Evolutionary conservation across 2,329 filamentous ascomycete species (phyloP).

Genomic region (Phialophora macrospora): DNA sequence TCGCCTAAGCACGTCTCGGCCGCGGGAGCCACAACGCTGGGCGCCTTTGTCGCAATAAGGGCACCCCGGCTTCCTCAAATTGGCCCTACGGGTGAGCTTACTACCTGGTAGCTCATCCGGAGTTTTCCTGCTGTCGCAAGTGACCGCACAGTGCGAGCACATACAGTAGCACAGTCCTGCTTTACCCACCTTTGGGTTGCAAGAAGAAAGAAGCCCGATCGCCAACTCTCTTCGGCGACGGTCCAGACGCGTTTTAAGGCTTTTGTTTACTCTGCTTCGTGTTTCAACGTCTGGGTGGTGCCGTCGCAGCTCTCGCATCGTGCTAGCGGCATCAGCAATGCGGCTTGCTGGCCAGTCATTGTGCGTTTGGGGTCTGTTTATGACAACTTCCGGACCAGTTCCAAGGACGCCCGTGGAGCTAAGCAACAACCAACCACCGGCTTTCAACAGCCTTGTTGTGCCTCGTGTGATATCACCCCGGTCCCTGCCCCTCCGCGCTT

Average conservation of each 20-base stretch:
- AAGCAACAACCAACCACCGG: conserved; percentile 20
- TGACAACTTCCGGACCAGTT: conserved; percentile 18
- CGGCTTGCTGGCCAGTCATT: conserved; percentile 9
- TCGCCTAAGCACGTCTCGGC: conserved; percentile 15
- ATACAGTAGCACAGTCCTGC: neutral
- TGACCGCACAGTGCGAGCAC: neutral
- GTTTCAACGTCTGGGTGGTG: conserved; percentile 10
- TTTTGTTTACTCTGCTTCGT: conserved; percentile 15
- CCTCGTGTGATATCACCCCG: conserved; percentile 24
- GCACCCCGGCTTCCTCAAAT: neutral
- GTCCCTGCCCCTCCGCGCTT: conserved; percentile 15
- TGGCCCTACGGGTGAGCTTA: neutral
- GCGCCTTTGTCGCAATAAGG: neutral
- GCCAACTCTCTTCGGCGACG: neutral
- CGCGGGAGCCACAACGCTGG: conserved; percentile 7
- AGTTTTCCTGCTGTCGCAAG: neutral
- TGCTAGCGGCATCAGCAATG: conserved; percentile 17
- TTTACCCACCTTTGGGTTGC: neutral
- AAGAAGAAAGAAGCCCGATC: neutral
- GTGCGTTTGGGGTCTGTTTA: conserved; percentile 12
- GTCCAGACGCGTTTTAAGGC: neutral
- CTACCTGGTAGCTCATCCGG: neutral
- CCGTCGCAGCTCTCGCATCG: conserved; percentile 1
- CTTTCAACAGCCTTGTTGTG: conserved; percentile 21
- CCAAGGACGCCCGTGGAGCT: conserved; percentile 23